phyloP scores from a whole-genome alignment of 306 rosid species.

The Astragalus glycyphyllos region DNA sequence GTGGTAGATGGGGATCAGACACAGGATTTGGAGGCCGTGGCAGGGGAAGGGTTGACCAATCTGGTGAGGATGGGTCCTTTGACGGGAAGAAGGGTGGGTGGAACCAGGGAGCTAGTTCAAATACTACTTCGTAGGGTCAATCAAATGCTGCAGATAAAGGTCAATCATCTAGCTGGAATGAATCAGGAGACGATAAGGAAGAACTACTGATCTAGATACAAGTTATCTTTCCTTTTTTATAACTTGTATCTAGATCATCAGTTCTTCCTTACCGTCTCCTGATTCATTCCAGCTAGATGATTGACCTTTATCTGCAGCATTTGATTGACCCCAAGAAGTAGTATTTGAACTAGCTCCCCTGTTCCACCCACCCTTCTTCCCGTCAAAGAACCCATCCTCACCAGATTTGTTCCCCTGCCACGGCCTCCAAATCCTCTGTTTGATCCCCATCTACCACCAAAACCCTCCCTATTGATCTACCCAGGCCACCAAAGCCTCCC shows the following conservation, averaged over 20 bases:
- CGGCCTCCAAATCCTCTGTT: conserved; percentile 64
- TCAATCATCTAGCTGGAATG: conserved; percentile 53
- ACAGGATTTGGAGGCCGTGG: conserved; percentile 68
- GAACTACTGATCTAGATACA: background rate
- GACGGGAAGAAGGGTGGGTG: conserved; percentile 66
- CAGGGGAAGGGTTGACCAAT: conserved; percentile 72
- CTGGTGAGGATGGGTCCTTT: conserved; percentile 50
- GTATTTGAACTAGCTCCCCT: conserved; percentile 5
- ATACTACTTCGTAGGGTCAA: conserved; percentile 36
- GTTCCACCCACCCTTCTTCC: conserved; percentile 65
- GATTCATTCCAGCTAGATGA: conserved; percentile 51
- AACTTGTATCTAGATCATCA: background rate
- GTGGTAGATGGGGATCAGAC: conserved; percentile 54
- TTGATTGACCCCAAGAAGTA: conserved; percentile 44
- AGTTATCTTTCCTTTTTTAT: background rate
- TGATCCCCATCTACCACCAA: conserved; percentile 54
- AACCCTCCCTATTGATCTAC: no score
- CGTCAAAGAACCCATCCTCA: conserved; percentile 53
- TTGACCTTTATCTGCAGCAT: conserved; percentile 47
- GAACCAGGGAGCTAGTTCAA: conserved; percentile 35
- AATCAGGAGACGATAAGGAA: conserved; percentile 46
- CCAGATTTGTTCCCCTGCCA: conserved; percentile 66
- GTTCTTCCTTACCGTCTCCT: conserved; percentile 44
- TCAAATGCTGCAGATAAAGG: conserved; percentile 47
- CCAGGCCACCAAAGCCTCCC: conserved; percentile 51